phyloP scores from a whole-genome alignment of 768 basidiomycete species.

The Amanita rubescens region DNA sequence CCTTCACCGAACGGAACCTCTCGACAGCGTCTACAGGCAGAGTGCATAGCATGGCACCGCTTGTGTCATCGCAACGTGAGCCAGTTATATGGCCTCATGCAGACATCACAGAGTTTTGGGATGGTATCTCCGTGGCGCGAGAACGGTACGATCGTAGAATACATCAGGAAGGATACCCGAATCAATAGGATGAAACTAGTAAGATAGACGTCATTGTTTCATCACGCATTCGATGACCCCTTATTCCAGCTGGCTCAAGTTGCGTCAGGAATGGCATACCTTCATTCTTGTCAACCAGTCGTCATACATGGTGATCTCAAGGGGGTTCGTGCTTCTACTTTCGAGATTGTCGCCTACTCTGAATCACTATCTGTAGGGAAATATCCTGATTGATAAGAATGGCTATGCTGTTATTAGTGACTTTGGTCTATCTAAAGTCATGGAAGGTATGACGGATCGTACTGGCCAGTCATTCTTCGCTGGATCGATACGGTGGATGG shows the following conservation, averaged over 20 bases:
- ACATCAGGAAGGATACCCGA: conserved; percentile 25
- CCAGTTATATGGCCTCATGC: conserved; percentile 48
- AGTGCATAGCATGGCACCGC: conserved; percentile 51
- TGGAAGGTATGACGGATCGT: conserved; percentile 40
- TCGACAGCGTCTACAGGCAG: conserved; percentile 45
- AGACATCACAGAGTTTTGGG: conserved; percentile 42
- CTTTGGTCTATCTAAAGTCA: conserved; percentile 53
- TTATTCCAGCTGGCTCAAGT: conserved; percentile 42
- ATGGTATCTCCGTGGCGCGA: conserved; percentile 65
- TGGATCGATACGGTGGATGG: conserved; percentile 49
- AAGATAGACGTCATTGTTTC: not conserved
- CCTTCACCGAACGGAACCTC: not conserved
- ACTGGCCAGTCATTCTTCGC: conserved; percentile 37
- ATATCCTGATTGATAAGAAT: conserved; percentile 46
- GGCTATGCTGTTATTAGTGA: conserved; percentile 52
- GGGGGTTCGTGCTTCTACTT: conserved; percentile 32
- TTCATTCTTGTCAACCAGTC: conserved; percentile 46
- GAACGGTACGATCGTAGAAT: conserved; percentile 48
- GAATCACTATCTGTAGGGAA: conserved; percentile 35
- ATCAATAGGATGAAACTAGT: not conserved
- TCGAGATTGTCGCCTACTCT: not conserved
- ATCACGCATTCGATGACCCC: not conserved
- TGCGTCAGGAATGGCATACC: conserved; percentile 49
- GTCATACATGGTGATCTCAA: conserved; percentile 59
- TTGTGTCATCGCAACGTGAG: conserved; percentile 49